These are phyloP conservation scores for Aspergillus tamarii DNA, from an alignment of 2,329 filamentous ascomycete genomes.

Conservation along the genomic window DNA sequence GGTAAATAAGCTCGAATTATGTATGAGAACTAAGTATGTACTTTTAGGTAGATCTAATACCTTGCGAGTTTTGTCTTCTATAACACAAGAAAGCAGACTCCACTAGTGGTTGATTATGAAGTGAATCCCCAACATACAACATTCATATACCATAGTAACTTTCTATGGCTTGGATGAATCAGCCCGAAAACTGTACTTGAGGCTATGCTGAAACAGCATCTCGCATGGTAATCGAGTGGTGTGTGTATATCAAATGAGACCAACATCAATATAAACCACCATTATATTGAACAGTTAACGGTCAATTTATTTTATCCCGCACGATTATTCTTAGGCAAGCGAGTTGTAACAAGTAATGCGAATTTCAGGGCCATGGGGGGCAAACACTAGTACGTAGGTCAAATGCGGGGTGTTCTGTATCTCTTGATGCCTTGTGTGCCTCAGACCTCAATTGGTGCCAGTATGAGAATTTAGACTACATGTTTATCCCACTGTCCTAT, in stretches of 20 bases:
- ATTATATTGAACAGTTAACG: background rate
- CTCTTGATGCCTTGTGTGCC: background rate
- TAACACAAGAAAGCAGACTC: no score
- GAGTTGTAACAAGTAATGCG: background rate
- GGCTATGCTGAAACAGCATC: background rate
- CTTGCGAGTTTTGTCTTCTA: background rate
- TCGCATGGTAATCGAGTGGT: background rate
- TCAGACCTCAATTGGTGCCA: background rate
- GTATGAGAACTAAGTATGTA: background rate
- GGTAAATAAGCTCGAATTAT: background rate
- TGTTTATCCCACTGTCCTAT: background rate
- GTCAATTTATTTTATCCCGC: background rate
- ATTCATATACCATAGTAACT: background rate
- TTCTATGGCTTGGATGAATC: background rate
- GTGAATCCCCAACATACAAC: background rate
- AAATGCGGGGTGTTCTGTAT: conserved; percentile 1
- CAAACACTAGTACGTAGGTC: background rate
- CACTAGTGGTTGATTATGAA: background rate
- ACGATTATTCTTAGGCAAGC: background rate
- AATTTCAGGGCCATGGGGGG: background rate
- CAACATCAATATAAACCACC: background rate
- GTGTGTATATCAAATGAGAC: background rate
- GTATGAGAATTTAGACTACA: background rate
- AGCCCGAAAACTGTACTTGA: background rate
- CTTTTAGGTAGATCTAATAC: background rate